Percentiles rank a stretch among this genome's conserved stretches.
These are phyloP conservation scores for Cladosporium sp. DNA, from an alignment of 2,329 filamentous ascomycete species.

Conservation along the genomic window DNA sequence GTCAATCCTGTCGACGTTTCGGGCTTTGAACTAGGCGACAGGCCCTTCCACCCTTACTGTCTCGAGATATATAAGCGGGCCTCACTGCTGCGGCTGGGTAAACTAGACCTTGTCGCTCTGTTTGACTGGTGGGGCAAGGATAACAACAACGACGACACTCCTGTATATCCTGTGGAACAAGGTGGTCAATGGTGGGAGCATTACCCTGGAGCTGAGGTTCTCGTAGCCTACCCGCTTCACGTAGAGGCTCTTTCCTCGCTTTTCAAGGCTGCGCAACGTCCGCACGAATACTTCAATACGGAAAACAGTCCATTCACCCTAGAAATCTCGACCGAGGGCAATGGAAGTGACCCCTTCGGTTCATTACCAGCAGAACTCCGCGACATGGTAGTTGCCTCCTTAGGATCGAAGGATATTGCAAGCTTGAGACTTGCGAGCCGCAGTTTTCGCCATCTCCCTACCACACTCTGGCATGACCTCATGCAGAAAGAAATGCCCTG, in stretches of 20 bases:
- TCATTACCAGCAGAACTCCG: neutral
- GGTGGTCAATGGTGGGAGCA: slow-evolving; percentile 11
- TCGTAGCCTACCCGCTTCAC: neutral
- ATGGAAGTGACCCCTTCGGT: neutral
- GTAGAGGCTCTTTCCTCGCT: neutral
- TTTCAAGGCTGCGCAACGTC: neutral
- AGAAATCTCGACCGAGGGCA: too few relatives aligned
- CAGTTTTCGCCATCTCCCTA: slow-evolving; percentile 16
- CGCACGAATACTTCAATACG: neutral
- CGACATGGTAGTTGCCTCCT: slow-evolving; percentile 3
- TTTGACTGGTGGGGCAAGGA: slow-evolving; percentile 10
- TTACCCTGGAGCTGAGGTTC: neutral
- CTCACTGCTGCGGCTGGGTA: neutral
- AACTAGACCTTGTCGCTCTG: slow-evolving; percentile 7
- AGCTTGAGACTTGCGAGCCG: slow-evolving; percentile 13
- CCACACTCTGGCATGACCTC: slow-evolving; percentile 14
- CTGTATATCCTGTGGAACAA: too few relatives aligned
- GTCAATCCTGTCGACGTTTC: neutral
- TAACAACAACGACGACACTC: neutral
- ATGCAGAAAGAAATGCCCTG: slow-evolving; percentile 17
- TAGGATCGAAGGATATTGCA: slow-evolving; percentile 11
- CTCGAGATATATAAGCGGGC: slow-evolving; percentile 15
- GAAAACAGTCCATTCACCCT: neutral
- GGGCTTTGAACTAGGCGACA: neutral
- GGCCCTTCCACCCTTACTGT: slow-evolving; percentile 18